Percentiles rank a stretch among this genome's conserved stretches.
These are phyloP conservation scores for Tolypocladium capitatum DNA, from an alignment of 2,329 filamentous ascomycete genomes.

Conservation along the genomic window DNA sequence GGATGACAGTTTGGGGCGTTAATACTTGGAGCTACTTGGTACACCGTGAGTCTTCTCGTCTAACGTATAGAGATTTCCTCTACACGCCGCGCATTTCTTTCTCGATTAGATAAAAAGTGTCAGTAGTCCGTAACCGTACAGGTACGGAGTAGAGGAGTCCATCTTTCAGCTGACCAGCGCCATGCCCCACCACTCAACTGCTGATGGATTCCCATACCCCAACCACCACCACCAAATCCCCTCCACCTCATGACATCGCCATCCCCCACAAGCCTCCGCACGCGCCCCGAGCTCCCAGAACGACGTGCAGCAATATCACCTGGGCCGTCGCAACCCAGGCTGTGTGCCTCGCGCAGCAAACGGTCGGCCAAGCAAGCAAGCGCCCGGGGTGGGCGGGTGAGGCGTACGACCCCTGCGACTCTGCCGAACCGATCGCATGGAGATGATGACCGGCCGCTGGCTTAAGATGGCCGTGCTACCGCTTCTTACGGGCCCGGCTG, in stretches of 20 bases:
- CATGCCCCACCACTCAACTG: too few species aligned
- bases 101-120: too few species aligned
- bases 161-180: too few species aligned
- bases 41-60: too few species aligned
- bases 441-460: not conserved
- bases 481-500: not conserved
- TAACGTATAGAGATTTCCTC: too few species aligned
- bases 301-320: not conserved
- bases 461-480: slow-evolving; percentile 1
- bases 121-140: too few species aligned
- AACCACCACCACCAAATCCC: not conserved
- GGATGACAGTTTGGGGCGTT: too few species aligned
- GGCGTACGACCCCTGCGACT: not conserved
- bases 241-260: not conserved
- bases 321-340: not conserved
- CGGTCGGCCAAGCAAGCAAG: not conserved
- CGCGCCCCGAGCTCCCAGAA: too few species aligned
- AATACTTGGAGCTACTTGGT: too few species aligned
- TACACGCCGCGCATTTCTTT: too few species aligned
- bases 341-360: not conserved
- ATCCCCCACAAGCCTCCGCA: not conserved
- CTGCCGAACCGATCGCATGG: not conserved
- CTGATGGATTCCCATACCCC: too few species aligned
- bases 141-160: too few species aligned
- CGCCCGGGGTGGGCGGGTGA: not conserved